These are phyloP conservation scores for Malbranchea zuffiana DNA, from an alignment of 2,329 filamentous ascomycete genomes.

Conservation along the genomic window DNA sequence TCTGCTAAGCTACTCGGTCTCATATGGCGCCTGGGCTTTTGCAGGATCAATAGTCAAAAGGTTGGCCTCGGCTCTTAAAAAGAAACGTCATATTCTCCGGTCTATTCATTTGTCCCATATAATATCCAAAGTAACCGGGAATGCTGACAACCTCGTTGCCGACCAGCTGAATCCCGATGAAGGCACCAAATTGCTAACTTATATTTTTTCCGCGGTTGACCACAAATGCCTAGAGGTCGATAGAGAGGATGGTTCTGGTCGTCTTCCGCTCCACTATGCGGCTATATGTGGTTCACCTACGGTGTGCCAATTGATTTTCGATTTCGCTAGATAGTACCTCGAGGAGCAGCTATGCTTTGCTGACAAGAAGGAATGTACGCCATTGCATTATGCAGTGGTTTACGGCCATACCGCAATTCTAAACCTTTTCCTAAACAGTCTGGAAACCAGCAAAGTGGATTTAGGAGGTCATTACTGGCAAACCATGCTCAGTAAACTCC, in stretches of 20 bases:
- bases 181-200: too few species aligned
- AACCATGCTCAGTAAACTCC: conserved; percentile 4
- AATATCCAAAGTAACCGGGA: too few species aligned
- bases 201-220: too few species aligned
- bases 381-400: conserved; percentile 14
- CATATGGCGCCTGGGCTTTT: too few species aligned
- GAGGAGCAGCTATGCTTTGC: not conserved
- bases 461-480: not conserved
- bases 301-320: conserved; percentile 10
- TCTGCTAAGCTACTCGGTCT: too few species aligned
- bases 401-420: conserved; percentile 8
- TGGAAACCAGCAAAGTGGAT: not conserved
- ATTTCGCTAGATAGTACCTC: not conserved
- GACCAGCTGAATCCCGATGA: too few species aligned
- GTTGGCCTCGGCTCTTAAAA: too few species aligned
- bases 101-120: too few species aligned
- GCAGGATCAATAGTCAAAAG: too few species aligned
- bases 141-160: too few species aligned
- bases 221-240: too few species aligned
- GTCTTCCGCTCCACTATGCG: conserved; percentile 15
- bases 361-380: conserved; percentile 11
- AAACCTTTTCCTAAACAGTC: conserved; percentile 7
- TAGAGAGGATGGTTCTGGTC: conserved; percentile 14
- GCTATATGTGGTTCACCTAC: conserved; percentile 11
- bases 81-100: too few species aligned